Evolutionary conservation across 1,139 yeast genomes (phyloP), one percentile per base, ranked within the genome.

Genomic region (Yamadazyma siamensis): DNA sequence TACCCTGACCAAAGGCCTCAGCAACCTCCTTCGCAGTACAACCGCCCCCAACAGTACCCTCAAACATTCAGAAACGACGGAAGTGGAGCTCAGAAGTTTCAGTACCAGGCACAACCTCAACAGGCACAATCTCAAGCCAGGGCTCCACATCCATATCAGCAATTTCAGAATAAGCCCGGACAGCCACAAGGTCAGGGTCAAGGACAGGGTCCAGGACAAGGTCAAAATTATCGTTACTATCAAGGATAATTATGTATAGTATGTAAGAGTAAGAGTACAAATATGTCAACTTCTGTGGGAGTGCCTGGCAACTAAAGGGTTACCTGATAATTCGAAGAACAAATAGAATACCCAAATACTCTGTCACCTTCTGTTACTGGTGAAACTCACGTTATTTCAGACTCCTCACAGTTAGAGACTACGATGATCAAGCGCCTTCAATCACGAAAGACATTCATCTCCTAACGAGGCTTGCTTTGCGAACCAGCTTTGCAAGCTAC

Each of bases 1-100:
- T 23, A 23, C 12, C 26, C 14, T 13, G 19, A 23, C 11, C 24
- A 13, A 9, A n/a, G n/a, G 11, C 26, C 14, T 15, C 32, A 18
- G 15, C 32, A 29, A 17, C 18, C 21, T 12, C 29, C 29, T 7
- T 15, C 23, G 13, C 32, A 20, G n/a, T 17, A 21, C 11, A 23
- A 21, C 14, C 42, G 27, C 27, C 31, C 35, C 6, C 33, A 26
- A 21, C 34, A 27, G 6, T 29, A 27, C 10, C 26, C 20, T 8
- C 20, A 23, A 11, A 16, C 25, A 21, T 30, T 42, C 35, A 37
- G 46, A 28, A 39, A 33, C 15, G 40, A 42, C 17, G 43, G 38
- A 15, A 24, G 20, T 20, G 30, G 30, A 5, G 32, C 35, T 4
- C 39, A 42, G 21, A 44, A 42, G 22, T 39, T 39, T 21, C 46